phyloP scores from a whole-genome alignment of 768 basidiomycete species.

The Boletus vermiculosoides region DNA sequence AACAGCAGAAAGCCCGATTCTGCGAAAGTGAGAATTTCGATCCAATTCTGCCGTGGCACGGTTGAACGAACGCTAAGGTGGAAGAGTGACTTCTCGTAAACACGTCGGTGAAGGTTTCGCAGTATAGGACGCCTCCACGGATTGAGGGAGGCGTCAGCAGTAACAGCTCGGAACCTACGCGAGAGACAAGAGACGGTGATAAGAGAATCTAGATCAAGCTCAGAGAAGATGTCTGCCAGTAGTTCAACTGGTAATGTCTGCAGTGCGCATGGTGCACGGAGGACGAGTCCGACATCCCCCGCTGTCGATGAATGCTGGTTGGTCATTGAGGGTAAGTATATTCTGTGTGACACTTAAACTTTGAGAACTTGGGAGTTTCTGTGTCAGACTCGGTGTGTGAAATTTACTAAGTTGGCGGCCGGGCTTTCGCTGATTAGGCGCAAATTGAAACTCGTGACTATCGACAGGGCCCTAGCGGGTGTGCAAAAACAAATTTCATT shows the following conservation, averaged over 20 bases:
- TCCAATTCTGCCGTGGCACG: slow-evolving; percentile 78
- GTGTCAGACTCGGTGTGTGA: no score
- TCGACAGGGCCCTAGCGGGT: no score
- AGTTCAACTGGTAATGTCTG: slow-evolving; percentile 74
- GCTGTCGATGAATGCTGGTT: not conserved
- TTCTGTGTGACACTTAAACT: not conserved
- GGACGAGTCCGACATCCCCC: not conserved
- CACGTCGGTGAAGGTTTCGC: slow-evolving; percentile 45
- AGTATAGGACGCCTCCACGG: slow-evolving; percentile 76
- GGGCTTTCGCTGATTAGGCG: no score
- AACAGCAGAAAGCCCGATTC: slow-evolving; percentile 62
- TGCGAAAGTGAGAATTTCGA: slow-evolving; percentile 69
- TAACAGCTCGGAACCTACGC: slow-evolving; percentile 52
- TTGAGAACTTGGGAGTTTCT: not conserved
- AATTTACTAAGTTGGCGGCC: no score
- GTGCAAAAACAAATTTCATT: no score
- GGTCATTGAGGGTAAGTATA: not conserved
- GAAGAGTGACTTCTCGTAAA: slow-evolving; percentile 51
- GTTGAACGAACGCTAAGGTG: slow-evolving; percentile 60
- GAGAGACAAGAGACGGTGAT: slow-evolving; percentile 61
- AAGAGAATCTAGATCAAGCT: slow-evolving; percentile 64
- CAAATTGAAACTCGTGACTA: no score
- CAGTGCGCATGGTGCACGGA: slow-evolving; percentile 16
- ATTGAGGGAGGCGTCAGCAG: slow-evolving; percentile 64
- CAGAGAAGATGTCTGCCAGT: slow-evolving; percentile 66